phyloP scores from a whole-genome alignment of 2,329 filamentous ascomycete genomes.

The Trichophyton mentagrophytes region DNA sequence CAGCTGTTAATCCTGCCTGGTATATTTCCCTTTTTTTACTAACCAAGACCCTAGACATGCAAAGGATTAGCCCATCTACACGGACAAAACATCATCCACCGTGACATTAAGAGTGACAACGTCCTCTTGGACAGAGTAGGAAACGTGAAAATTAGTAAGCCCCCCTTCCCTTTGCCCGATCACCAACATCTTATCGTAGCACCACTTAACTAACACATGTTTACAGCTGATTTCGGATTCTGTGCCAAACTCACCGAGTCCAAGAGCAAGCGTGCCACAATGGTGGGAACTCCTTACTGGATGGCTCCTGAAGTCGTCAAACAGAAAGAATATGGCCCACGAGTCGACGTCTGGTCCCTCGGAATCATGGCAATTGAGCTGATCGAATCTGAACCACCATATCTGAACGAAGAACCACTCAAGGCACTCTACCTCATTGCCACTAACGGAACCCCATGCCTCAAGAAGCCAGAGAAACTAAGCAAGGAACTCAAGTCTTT shows the following conservation, averaged over 20 bases:
- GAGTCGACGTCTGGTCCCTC: conserved; percentile 97
- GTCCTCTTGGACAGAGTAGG: conserved; percentile 86
- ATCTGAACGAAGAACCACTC: conserved; percentile 92
- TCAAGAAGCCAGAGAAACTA: conserved; percentile 97
- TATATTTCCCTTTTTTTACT: conserved; percentile 5
- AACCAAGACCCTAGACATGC: conserved; percentile 59
- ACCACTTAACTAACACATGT: conserved; percentile 18
- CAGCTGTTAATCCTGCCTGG: too few relatives aligned
- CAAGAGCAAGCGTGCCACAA: conserved; percentile 93
- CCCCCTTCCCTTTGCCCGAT: neutral
- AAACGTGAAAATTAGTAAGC: conserved; percentile 93
- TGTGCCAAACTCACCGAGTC: conserved; percentile 96
- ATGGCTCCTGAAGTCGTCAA: conserved; percentile 99
- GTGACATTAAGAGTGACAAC: conserved; percentile 99
- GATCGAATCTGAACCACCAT: conserved; percentile 97
- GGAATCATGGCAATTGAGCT: conserved; percentile 99
- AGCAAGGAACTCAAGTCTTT: conserved; percentile 97
- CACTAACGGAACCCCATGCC: conserved; percentile 86
- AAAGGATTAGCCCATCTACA: conserved; percentile 89
- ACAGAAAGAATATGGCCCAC: conserved; percentile 96
- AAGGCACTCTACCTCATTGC: conserved; percentile 97
- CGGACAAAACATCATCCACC: conserved; percentile 91
- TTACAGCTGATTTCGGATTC: conserved; percentile 88
- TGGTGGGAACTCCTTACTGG: conserved; percentile 99
- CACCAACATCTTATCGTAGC: neutral